Evolutionary conservation across 1,139 yeast genomes (phyloP), one percentile per base, ranked within the genome.

Genomic region (Saccharomyces hybrid): DNA sequence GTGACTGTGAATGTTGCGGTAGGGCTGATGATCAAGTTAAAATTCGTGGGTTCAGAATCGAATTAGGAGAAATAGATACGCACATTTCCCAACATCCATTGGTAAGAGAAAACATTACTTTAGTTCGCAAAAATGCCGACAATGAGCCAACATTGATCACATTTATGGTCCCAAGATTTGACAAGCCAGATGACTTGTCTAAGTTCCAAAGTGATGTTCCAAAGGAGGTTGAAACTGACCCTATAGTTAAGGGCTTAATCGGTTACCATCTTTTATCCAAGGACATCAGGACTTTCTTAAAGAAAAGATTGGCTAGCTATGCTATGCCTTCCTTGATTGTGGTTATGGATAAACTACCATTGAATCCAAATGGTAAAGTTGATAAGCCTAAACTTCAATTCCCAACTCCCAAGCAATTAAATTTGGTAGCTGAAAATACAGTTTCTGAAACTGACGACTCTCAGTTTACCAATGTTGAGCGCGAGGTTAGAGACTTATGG

Each of bases 1-100:
- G 99, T 57, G 88, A 93, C 73, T 93, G 95, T 61, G 99, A 93
- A 75, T 93, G 98, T 72, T 86, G 96, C 70, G 99, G 99, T 56
- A 83, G 99, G 71, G 99, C 99, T 31, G 99, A 95, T 74, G 98
- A 93, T 70, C 99, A 95, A 73, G 97, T 95, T 59, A 95, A 95
- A 73, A 93, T 95, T 61, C 84, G 99, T 75, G 99, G 99, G 2
- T 95, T 95, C 80, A 83, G 99, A 75, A 95, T 95, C 61, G 99
- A 95, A 73, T 78, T 95, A 55, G 99, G 99, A 60, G 99, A 95
- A 73, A 95, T 95, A 66, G 98, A 95, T 70, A 95, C 99, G 23
- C 96, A 93, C 68, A 81, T 95, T 60, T 89, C 97, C 13, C 96
- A 89, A 70, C 97, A 90, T 74, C 86, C 93, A 2, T 75, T 83